Conservation (phyloP, 306 rosid genomes). For the Rubus idaeus region DNA sequence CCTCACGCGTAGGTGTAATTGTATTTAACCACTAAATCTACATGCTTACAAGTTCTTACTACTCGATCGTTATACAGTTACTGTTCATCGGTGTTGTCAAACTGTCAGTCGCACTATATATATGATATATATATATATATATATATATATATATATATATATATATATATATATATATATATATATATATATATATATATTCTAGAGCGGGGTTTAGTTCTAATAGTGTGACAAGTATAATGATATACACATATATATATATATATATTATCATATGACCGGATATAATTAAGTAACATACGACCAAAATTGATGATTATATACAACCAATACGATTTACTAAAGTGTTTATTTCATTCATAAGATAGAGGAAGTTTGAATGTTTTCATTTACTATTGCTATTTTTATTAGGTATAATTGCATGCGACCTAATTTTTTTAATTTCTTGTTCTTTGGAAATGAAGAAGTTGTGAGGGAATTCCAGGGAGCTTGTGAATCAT, state of each 20-base stretch:
- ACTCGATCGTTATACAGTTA: background rate
- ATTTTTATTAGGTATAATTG: background rate
- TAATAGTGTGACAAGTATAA: background rate
- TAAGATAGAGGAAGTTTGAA: background rate
- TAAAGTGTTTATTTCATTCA: background rate
- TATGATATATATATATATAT: too few species aligned
- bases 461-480: background rate
- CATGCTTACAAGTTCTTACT: background rate
- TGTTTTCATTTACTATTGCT: too few species aligned
- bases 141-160: too few species aligned
- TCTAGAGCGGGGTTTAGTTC: background rate
- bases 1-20: too few species aligned
- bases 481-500: background rate
- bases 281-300: background rate
- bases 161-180: too few species aligned
- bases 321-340: background rate
- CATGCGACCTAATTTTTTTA: background rate
- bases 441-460: background rate
- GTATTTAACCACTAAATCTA: background rate
- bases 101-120: too few species aligned
- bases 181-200: too few species aligned
- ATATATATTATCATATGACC: too few species aligned
- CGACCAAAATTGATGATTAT: too few species aligned
- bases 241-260: too few species aligned
- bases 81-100: too few species aligned